phyloP scores from a whole-genome alignment of 2,329 filamentous ascomycete genomes.

The Acephala macrosclerotiorum region DNA sequence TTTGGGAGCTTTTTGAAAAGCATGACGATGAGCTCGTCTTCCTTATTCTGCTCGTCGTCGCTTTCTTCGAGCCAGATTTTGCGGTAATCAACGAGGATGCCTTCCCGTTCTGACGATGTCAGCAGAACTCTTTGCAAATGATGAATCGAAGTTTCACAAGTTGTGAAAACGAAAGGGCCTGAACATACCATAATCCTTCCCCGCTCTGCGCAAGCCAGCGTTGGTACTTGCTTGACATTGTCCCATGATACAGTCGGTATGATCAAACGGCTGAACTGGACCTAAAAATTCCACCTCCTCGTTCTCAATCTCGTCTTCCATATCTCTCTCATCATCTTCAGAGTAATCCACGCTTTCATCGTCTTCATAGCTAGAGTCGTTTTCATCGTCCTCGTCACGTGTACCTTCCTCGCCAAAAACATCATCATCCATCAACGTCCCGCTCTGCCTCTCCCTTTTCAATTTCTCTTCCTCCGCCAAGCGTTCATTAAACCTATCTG shows the following conservation, averaged over 20 bases:
- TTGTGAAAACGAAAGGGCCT: neutral
- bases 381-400: neutral
- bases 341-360: neutral
- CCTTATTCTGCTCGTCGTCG: neutral
- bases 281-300: neutral
- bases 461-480: neutral
- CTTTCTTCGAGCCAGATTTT: neutral
- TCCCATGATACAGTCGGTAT: neutral
- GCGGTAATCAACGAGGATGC: neutral
- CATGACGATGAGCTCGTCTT: slow-evolving; percentile 3
- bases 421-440: neutral
- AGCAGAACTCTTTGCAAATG: neutral
- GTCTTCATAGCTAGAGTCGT: neutral
- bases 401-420: neutral
- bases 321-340: neutral
- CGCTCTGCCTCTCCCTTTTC: slow-evolving; percentile 1
- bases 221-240: neutral
- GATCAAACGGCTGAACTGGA: neutral
- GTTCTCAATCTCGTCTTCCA: neutral
- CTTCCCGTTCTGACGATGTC: neutral
- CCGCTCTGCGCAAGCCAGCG: neutral
- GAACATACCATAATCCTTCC: neutral
- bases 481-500: neutral
- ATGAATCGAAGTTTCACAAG: neutral
- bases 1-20: neutral